These are phyloP conservation scores for Chrysanthemum lavandulifolium DNA, from an alignment of 129 eudicot genomes.

Conservation along the genomic window DNA sequence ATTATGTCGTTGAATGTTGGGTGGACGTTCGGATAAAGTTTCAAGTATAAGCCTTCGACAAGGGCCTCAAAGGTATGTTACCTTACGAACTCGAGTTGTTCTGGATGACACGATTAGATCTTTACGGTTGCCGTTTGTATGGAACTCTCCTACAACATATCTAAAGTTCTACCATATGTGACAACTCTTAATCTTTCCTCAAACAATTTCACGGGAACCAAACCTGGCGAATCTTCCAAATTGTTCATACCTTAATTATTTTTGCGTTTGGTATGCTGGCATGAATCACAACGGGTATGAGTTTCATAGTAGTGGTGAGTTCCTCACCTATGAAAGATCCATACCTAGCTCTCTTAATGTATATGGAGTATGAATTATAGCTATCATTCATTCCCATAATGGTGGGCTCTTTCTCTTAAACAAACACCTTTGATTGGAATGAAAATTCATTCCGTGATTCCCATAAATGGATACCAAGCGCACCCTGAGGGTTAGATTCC, in stretches of 20 bases:
- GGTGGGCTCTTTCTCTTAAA: too few relatives aligned
- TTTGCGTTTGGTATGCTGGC: not conserved
- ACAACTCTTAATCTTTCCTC: conserved; percentile 72
- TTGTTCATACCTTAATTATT: conserved; percentile 54
- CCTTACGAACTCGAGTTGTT: conserved; percentile 63
- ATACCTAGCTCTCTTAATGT: too few relatives aligned
- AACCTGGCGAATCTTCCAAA: conserved; percentile 51
- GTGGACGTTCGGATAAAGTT: conserved; percentile 48
- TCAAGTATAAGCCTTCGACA: conserved; percentile 50
- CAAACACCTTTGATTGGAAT: too few relatives aligned
- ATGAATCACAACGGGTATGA: too few relatives aligned
- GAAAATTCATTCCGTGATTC: too few relatives aligned
- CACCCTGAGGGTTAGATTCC: conserved; percentile 57
- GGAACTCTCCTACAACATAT: conserved; percentile 56
- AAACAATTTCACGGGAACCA: conserved; percentile 58
- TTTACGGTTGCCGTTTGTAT: conserved; percentile 53
- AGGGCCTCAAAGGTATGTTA: conserved; percentile 72
- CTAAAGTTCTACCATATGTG: conserved; percentile 37
- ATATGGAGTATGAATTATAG: too few relatives aligned
- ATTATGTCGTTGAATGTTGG: conserved; percentile 82
- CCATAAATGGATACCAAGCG: too few relatives aligned
- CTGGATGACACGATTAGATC: conserved; percentile 69
- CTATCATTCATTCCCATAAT: too few relatives aligned
- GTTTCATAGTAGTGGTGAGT: too few relatives aligned
- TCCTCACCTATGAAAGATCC: too few relatives aligned